Percentiles rank a stretch among this genome's conserved stretches.
Evolutionary conservation across 108 stramenopile species (phyloP).

Genomic region (Phaeodactylum tricornutum): DNA sequence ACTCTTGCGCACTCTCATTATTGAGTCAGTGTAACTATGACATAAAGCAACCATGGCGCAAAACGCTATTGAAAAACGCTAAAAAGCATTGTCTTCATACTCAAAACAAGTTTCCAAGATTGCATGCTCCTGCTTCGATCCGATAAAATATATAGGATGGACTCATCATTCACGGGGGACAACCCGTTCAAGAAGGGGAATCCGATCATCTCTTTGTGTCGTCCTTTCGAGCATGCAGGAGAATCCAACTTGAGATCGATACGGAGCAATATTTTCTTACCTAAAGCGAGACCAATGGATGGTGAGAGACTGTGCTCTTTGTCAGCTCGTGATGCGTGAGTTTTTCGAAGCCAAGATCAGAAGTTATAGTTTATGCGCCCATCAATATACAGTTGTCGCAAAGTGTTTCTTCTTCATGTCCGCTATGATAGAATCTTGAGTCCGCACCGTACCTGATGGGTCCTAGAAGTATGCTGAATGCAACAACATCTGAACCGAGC

Average conservation of each 20-base stretch:
- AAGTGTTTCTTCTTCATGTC: too few relatives aligned
- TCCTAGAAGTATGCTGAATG: too few relatives aligned
- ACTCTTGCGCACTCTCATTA: not conserved
- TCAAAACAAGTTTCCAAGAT: not conserved
- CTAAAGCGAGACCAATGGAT: too few relatives aligned
- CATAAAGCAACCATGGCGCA: conserved; percentile 13
- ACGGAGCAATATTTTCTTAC: not conserved
- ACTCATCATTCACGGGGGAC: conserved; percentile 41
- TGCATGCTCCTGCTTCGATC: conserved; percentile 19
- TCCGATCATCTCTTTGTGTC: conserved; percentile 33
- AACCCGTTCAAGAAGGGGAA: conserved; percentile 53
- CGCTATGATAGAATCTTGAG: too few relatives aligned
- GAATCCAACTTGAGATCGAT: not conserved
- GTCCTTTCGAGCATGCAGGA: conserved; percentile 29
- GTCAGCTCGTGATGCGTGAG: too few relatives aligned
- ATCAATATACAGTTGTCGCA: too few relatives aligned
- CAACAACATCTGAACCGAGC: not conserved
- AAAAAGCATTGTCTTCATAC: conserved; percentile 1
- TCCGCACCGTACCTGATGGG: too few relatives aligned
- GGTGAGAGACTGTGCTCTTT: too few relatives aligned
- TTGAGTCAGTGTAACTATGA: conserved; percentile 59
- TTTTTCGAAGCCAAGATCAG: too few relatives aligned
- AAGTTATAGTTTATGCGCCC: too few relatives aligned
- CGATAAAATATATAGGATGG: conserved; percentile 15
- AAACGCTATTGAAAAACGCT: not conserved